phyloP scores from a whole-genome alignment of 257 asterid species.

The Vinca minor region DNA sequence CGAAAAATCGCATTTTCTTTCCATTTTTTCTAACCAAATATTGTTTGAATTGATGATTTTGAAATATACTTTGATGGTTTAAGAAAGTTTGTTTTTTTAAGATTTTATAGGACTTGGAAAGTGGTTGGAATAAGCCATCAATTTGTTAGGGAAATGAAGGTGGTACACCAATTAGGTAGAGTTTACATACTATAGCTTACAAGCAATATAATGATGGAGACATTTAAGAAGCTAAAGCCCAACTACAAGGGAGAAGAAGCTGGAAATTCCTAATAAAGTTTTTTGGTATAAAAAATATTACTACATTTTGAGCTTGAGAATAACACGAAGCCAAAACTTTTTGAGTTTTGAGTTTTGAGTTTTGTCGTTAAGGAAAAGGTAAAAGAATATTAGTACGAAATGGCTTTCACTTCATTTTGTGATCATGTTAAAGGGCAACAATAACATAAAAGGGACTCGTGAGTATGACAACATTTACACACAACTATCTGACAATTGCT shows the following conservation, averaged over 20 bases:
- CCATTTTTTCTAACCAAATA: constrained; percentile 7
- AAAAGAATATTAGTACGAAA: no score
- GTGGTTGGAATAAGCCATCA: constrained; percentile 5
- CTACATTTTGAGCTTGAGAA: constrained; percentile 10
- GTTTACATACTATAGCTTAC: constrained; percentile 14
- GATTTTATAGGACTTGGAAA: constrained; percentile 12
- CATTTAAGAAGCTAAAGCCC: constrained; percentile 2
- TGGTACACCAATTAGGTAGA: constrained; percentile 18
- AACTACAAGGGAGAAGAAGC: constrained; percentile 6
- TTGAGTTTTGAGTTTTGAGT: constrained; percentile 3
- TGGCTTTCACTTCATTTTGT: no score
- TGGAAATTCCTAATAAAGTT: background rate
- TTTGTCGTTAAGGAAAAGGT: constrained; percentile 20
- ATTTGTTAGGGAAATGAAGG: constrained; percentile 18
- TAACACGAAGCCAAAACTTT: constrained; percentile 13
- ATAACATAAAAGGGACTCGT: no score
- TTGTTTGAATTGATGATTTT: background rate
- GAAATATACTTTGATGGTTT: background rate
- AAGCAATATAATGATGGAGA: constrained; percentile 27
- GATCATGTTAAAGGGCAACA: background rate
- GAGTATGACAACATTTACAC: no score
- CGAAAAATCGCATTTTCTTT: constrained; percentile 1
- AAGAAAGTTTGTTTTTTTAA: background rate
- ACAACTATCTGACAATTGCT: no score
- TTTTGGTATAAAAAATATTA: constrained; percentile 8